Base-by-base conservation (phyloP, 768 basidiomycete species). In the Boletus subcaerulescens region DNA sequence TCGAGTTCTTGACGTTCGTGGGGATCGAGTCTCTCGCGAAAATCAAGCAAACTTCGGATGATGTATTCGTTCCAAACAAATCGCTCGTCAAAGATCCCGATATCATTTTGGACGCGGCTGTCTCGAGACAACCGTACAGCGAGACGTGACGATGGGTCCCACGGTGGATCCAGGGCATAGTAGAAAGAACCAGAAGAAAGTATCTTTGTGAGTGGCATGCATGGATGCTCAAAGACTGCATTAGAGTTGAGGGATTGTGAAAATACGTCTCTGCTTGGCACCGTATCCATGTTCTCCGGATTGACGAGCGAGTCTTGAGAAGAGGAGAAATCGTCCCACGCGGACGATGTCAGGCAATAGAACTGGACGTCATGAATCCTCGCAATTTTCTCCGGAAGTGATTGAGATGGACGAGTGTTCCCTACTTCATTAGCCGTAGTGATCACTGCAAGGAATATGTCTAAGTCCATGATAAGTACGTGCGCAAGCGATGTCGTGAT, bases 1-100 rank as follows among this genome's bases (percentile, higher is more conserved):
- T 98, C 95, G 31, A 99, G 75, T 49, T 89, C 86, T 20, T 77
- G 76, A 29, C 87, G 77, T 65, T 93, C 88, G 20, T 76, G 72
- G 24, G 77, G 66, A 50, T 92, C 84, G 48, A 99, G 75, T 44
- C 88, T 77, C 49, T 87, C 85, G 47, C 97, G 77, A 71, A 98
- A 98, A 64, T 93, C 88, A 35, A 98, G 80, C 50, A 98, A 73
- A 63, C 92, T 91, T 41, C 85, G 80, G 43, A 95, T 81, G 50
- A 98, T 86, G 63, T 87, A 95, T 61, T 90, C 87, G 67, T 99
- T 99, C 96, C 96, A 99, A 13, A 98, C 82, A 66, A 95, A 96
- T 48, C 91, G 82, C 50, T 86, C 85, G 67, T 95, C 92, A 61
- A 86, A 92, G n/a, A 77, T 73, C 22, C 75, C 77, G 10, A 80